Evolutionary conservation across 148 eudicot genomes (phyloP), one percentile per base, ranked within the genome.

Genomic region (Camellia sinensis): DNA sequence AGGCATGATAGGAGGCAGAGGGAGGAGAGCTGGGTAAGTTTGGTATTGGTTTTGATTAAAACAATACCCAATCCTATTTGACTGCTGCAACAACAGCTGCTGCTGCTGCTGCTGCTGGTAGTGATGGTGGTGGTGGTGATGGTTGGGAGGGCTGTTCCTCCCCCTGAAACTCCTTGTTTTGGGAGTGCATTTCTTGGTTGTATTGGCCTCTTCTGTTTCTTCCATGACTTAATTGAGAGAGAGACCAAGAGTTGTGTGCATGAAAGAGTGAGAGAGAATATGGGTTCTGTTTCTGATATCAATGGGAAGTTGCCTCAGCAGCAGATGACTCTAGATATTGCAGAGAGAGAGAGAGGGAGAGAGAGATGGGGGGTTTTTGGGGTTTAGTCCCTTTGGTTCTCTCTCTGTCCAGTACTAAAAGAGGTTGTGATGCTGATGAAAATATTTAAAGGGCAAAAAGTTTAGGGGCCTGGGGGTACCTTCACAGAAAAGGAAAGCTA

Each of bases 1-100:
- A 68, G 92, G 91, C 53, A 88, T 74, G 77, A 81, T 79, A 62
- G 91, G 89, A 65, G 94, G 98, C 54, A 91, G 82, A 78, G 98
- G 98, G 66, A 92, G 94, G 69, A 94, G 82, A 72, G 91, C 91
- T 67, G 92, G 87, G 76, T 73, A 80, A 70, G 13, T 76, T 53
- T 87, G 90, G 40, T 82, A 85, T 11, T 87, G 84, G 69, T 91
- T 89, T 44, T 86, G 89, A 79, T 84, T 81, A 1, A 29, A 29
- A 71, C 80, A 85, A 71, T 84, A 87, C 44, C 91, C 88, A 86
- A 59, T 64, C 71, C 82, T 81, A 78, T 81, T 90, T 66, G 86
- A 77, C 78, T 85, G 81, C 10, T 88, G 89, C 71, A 69, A 66
- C 56, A 75, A 71, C 37, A 29, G 37, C 37, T 29, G 37, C 37